A percentile compares a stretch with the other conserved stretches of the same genome.
These are phyloP conservation scores for Penicillium vulpinum DNA, from an alignment of 2,329 filamentous ascomycete genomes.

Conservation along the genomic window DNA sequence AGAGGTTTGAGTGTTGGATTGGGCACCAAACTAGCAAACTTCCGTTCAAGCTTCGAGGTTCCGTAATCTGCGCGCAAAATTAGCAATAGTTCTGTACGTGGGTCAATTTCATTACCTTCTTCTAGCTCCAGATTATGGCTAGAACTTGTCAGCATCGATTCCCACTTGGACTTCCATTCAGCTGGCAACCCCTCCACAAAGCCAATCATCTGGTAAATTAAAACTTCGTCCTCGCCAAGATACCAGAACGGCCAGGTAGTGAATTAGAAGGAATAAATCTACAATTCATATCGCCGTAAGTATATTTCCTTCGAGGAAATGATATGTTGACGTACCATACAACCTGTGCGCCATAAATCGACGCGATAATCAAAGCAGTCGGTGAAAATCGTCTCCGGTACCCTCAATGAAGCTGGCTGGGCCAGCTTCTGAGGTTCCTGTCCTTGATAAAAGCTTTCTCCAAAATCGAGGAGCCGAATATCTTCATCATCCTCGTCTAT, in stretches of 20 bases:
- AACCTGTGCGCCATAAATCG: conserved; percentile 34
- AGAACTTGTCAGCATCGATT: conserved; percentile 13
- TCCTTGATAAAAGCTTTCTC: conserved; percentile 24
- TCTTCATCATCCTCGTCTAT: conserved; percentile 30
- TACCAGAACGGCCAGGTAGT: conserved; percentile 20
- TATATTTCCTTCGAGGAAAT: neutral
- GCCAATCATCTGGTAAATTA: conserved; percentile 24
- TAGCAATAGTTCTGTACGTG: conserved; percentile 6
- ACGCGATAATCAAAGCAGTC: conserved; percentile 32
- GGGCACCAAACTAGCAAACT: conserved; percentile 12
- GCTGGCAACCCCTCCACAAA: conserved; percentile 23
- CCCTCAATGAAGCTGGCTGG: conserved; percentile 27
- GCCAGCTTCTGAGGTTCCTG: conserved; percentile 22
- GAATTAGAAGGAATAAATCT: conserved; percentile 28
- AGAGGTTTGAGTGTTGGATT: conserved; percentile 18
- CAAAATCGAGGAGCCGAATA: conserved; percentile 26
- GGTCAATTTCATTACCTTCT: neutral
- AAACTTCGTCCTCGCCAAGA: conserved; percentile 17
- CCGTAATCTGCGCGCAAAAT: conserved; percentile 11
- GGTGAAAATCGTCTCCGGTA: conserved; percentile 35
- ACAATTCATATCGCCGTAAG: conserved; percentile 5
- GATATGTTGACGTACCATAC: conserved; percentile 20
- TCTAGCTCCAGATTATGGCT: conserved; percentile 6
- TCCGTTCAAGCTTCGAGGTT: conserved; percentile 16
- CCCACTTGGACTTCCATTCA: conserved; percentile 24